Evolutionary conservation across 306 rosid genomes (phyloP), one percentile per base, ranked within the genome.

Genomic region (Prunus salicina): DNA sequence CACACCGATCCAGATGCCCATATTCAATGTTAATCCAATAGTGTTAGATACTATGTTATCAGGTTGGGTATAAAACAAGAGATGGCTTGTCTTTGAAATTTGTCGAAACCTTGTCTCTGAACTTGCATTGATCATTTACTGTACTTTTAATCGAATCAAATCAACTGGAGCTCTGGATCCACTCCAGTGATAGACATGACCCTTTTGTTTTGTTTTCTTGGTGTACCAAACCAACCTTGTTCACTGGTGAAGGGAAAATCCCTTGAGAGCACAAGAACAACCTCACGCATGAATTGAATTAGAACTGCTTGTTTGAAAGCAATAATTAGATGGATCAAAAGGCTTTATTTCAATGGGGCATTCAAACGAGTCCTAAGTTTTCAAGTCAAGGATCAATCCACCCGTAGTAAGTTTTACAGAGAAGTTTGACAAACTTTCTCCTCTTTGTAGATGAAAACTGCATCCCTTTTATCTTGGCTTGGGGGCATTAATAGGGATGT

Each of bases 1-100:
- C 18, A 19, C 34, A 63, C 60, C 10, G 55, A 71, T 43, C 74
- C 46, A 22, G 60, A 34, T 47, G 32, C 45, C 19, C 68, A 45
- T 56, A 57, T 50, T 41, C 24, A 71, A 47, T 72, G 20, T 24
- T 67, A 63, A 38, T 38, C 43, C 43, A 1, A 7, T 38, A 30
- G 25, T 64, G 20, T 57, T 74, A 20, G 9, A 43, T 45, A 47
- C 9, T 58, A 14, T 69, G 58, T 52, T 62, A 75, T 38, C 75
- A 47, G 49, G 41, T 46, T 78, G 51, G 9, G 41, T 71, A 72
- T 68, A 32, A 57, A 67, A 77, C 52, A 10, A 43, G 38, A 34
- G 75, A 34, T n/a, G 14, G 61, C 41, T 61, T 18, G 79, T 53
- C 9, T 50, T 43, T 76, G 57, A 15, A 56, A 22, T 64, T 56